Conservation (phyloP, 2,329 filamentous ascomycete genomes). For the Ophiostoma angusticollis region DNA sequence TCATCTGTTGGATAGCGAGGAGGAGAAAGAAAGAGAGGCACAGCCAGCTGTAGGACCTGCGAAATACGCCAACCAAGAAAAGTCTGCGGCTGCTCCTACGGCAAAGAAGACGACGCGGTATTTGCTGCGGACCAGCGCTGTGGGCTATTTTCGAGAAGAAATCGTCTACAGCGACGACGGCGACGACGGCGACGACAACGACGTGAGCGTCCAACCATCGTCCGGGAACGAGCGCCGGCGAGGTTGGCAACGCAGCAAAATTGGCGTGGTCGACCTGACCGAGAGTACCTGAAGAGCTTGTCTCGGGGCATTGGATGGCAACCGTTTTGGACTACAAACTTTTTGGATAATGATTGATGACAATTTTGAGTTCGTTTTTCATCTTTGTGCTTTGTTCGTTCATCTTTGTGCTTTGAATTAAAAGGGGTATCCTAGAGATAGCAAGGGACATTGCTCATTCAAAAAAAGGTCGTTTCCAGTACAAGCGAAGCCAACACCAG, state of each 20-base stretch:
- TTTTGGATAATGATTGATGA: neutral
- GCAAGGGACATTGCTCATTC: neutral
- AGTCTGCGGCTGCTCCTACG: neutral
- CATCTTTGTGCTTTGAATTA: neutral
- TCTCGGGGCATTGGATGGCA: neutral
- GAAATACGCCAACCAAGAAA: neutral
- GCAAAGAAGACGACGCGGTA: slow-evolving; percentile 15
- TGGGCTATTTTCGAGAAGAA: slow-evolving; percentile 19
- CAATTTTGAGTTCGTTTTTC: neutral
- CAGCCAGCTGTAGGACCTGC: no score
- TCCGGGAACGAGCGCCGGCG: neutral
- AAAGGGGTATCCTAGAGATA: neutral
- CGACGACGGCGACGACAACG: slow-evolving; percentile 12
- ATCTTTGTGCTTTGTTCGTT: neutral
- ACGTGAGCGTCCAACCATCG: neutral
- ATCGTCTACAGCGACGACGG: slow-evolving; percentile 14
- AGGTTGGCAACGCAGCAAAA: slow-evolving; percentile 6
- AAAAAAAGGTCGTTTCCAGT: neutral
- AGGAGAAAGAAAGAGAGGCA: neutral
- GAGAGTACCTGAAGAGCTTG: neutral
- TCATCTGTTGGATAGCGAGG: slow-evolving; percentile 4
- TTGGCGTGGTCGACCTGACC: slow-evolving; percentile 6
- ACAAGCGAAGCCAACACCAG: no score
- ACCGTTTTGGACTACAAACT: neutral
- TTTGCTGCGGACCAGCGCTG: slow-evolving; percentile 15